Evolutionary conservation across 202 grass and related monocot genomes (phyloP), one percentile per base, ranked within the genome.

Genomic region (Saccharum hybrid): DNA sequence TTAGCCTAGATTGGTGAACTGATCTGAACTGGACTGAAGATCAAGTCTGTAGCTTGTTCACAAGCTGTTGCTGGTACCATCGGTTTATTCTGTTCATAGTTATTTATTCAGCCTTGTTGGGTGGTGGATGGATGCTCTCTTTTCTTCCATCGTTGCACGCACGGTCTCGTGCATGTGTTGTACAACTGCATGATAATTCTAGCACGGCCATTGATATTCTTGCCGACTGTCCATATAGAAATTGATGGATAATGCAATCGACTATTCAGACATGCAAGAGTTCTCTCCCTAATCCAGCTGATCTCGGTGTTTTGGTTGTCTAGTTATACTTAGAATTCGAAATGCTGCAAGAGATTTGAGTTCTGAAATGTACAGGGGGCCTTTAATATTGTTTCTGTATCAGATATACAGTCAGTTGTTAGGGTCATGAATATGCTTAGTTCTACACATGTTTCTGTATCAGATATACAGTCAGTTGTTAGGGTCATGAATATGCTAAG

Each of bases 1-100:
- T 97, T 89, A 86, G 65, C 74, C 74, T 97, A 87, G 94, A 97
- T 84, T 97, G 94, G 94, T 97, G 88, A 97, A 78, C 72, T 62
- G 51, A 79, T 46, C 73, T 92, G 88, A 97, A 70, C 68, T 30
- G 61, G 69, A 66, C 69, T 12, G 85, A 71, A 63, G 70, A 76
- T 77, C 86, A 48, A 74, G n/a, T 77, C 14, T 62, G 18, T 72
- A 72, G 87, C 75, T 68, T 76, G 48, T 36, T 69, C 18, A 74
- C 62, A 61, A 89, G 78, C 79, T 88, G 84, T 37, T 78, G 40
- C 23, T 75, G 83, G 34, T 40, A 62, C 7, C 81, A 89, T 64
- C 74, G 23, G 64, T 84, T 84, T 83, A 19, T 81, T 83, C 18
- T 78, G 54, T 80, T 74, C 68, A 15, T 80, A 86, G 74, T 22